Evolutionary conservation across 2,329 filamentous ascomycete genomes (phyloP).

Genomic region (Claviceps sp.): DNA sequence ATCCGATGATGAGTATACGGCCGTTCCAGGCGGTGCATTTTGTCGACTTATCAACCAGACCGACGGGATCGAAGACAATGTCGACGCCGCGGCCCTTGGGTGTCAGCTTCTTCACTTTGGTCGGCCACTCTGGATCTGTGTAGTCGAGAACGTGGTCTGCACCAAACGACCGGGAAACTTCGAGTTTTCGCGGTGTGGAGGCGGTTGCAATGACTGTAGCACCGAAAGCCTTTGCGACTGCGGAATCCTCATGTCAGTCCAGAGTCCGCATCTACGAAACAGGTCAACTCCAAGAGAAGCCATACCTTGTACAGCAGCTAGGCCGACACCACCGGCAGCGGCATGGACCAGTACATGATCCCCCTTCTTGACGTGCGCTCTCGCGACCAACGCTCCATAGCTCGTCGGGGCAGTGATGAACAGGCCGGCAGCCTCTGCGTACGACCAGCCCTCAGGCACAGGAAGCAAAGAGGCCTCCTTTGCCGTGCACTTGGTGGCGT

Average conservation of each 20-base stretch:
- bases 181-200: constrained; percentile 64
- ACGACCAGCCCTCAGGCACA: constrained; percentile 70
- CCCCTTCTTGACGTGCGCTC: constrained; percentile 63
- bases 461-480: constrained; percentile 55
- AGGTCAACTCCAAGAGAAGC: not conserved
- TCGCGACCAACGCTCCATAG: constrained; percentile 68
- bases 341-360: constrained; percentile 87
- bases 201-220: constrained; percentile 91
- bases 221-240: constrained; percentile 76
- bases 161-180: constrained; percentile 66
- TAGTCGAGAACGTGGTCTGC: constrained; percentile 80
- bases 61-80: constrained; percentile 91
- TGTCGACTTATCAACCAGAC: constrained; percentile 71
- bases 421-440: constrained; percentile 71
- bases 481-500: constrained; percentile 61
- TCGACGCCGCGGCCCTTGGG: constrained; percentile 64
- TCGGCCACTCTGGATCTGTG: constrained; percentile 47
- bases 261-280: not conserved
- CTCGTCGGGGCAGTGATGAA: constrained; percentile 88
- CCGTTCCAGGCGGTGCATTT: constrained; percentile 95
- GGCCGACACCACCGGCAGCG: constrained; percentile 79
- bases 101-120: constrained; percentile 62
- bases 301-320: constrained; percentile 71
- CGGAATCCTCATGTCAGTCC: not conserved
- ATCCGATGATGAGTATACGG: constrained; percentile 75